phyloP scores from a whole-genome alignment of 208 protist species.

The Crithidia bombi region DNA sequence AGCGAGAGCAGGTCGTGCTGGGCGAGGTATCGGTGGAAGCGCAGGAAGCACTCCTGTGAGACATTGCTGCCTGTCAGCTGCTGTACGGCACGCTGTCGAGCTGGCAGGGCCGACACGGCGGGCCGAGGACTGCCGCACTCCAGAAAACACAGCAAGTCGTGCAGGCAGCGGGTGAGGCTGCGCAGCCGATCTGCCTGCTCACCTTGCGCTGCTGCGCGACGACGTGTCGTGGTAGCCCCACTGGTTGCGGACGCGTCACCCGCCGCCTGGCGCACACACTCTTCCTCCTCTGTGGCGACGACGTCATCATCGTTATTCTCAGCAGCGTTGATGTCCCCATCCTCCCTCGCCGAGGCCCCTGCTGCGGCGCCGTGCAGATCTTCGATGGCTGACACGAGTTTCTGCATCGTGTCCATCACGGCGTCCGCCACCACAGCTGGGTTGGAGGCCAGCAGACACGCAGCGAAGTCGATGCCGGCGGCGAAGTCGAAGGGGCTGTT shows the following conservation, averaged over 20 bases:
- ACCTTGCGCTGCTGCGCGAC: neutral
- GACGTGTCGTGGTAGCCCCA: too few relatives aligned
- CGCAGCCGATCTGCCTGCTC: neutral
- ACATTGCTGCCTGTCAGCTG: conserved; percentile 5
- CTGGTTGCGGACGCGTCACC: too few relatives aligned
- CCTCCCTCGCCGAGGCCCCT: neutral
- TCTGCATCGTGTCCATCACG: conserved; percentile 26
- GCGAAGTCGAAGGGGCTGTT: conserved; percentile 22
- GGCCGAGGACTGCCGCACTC: conserved; percentile 32
- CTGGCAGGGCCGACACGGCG: conserved; percentile 17
- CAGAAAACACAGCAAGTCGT: conserved; percentile 35
- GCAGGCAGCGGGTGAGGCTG: conserved; percentile 31
- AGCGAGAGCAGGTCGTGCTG: conserved; percentile 49
- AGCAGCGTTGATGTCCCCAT: neutral
- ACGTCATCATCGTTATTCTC: neutral
- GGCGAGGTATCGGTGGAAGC: conserved; percentile 57
- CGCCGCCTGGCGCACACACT: too few relatives aligned
- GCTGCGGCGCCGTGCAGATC: neutral
- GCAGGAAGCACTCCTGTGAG: conserved; percentile 19
- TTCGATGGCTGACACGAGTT: conserved; percentile 24
- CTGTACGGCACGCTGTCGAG: conserved; percentile 27
- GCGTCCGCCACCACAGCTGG: conserved; percentile 25
- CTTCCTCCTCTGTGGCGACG: too few relatives aligned
- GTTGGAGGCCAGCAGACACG: conserved; percentile 31
- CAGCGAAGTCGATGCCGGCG: conserved; percentile 33